Evolutionary conservation across 208 protist species (phyloP).

Genomic region (Leishmania lainsoni): DNA sequence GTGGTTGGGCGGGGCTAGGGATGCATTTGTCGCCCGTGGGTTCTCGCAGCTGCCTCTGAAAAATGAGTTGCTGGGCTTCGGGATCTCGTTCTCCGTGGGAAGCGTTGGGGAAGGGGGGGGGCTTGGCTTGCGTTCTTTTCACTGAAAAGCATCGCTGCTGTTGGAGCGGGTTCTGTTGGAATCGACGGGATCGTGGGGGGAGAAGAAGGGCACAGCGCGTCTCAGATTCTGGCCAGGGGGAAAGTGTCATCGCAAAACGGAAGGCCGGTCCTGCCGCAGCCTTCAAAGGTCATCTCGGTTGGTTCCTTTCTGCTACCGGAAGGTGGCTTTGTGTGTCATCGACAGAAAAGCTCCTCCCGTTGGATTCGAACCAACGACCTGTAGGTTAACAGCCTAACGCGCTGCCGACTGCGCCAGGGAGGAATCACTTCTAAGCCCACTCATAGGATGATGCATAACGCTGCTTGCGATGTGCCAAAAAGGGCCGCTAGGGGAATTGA

Average conservation of each 20-base stretch:
- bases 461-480: background rate
- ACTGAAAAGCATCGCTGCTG: background rate
- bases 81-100: background rate
- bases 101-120: background rate
- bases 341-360: slow-evolving; percentile 90
- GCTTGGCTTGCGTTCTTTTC: no score
- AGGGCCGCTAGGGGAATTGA: slow-evolving; percentile 50
- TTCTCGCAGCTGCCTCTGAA: background rate
- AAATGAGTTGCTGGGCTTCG: background rate
- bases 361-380: slow-evolving; percentile 96
- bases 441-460: no score
- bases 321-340: background rate
- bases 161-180: background rate
- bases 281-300: background rate
- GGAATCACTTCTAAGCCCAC: slow-evolving; percentile 20
- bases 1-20: background rate
- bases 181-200: background rate
- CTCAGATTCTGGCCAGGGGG: no score
- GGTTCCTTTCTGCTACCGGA: no score
- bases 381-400: slow-evolving; percentile 96
- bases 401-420: slow-evolving; percentile 95
- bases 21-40: no score
- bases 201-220: no score
- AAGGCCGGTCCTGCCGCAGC: background rate
- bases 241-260: background rate